These are phyloP conservation scores for Aspergillus homomorphus DNA, from an alignment of 495 filamentous ascomycete genomes.

Conservation along the genomic window DNA sequence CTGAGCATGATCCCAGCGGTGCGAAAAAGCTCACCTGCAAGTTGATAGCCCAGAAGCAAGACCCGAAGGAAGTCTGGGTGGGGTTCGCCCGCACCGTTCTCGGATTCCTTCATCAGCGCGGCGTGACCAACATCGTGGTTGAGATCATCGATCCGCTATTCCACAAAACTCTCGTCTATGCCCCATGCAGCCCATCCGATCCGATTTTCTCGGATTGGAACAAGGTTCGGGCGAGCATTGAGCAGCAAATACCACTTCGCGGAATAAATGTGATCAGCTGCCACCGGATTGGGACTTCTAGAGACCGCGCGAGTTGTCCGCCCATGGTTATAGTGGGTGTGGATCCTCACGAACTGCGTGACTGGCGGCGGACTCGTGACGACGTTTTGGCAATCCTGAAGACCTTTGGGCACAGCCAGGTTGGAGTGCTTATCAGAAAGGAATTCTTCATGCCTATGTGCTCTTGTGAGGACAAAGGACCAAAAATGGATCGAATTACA, in stretches of 20 bases:
- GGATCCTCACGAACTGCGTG: not conserved
- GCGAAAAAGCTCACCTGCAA: not conserved
- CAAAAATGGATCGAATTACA: not conserved
- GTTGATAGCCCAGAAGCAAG: not conserved
- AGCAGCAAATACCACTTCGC: not conserved
- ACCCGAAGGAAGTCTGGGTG: not conserved
- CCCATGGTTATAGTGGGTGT: conserved; percentile 7
- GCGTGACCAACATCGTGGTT: not conserved
- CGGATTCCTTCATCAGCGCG: not conserved
- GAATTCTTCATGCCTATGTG: not conserved
- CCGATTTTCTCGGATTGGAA: conserved; percentile 2
- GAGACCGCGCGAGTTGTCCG: not conserved
- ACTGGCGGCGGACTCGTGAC: conserved; percentile 8
- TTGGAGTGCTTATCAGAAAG: conserved; percentile 10
- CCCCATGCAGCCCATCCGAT: not conserved
- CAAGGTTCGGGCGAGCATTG: not conserved
- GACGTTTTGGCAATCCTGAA: not conserved
- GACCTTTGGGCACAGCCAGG: not conserved
- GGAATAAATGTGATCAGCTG: conserved; percentile 4
- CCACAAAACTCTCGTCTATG: not conserved
- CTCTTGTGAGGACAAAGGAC: not conserved
- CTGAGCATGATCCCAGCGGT: not conserved
- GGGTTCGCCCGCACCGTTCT: not conserved
- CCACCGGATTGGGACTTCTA: not conserved
- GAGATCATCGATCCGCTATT: conserved; percentile 9